These are phyloP conservation scores for Pascua sp. DNA, from an alignment of 1,284 basidiomycete genomes.

Conservation along the genomic window DNA sequence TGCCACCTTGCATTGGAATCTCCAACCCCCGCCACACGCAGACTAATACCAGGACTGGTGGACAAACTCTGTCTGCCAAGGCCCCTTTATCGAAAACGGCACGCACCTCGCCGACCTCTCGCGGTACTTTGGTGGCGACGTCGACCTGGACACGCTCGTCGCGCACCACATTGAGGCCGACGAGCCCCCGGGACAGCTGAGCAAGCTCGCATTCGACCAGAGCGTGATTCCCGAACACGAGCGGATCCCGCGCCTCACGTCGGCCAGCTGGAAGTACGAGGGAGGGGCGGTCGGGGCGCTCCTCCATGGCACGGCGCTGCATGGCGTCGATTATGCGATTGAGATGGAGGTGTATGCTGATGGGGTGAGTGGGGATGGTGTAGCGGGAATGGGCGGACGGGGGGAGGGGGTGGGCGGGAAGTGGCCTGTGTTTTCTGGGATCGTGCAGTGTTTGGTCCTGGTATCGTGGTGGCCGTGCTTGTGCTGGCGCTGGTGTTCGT, in stretches of 20 bases:
- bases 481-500: no score
- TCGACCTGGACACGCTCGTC: constrained; percentile 51
- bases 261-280: constrained; percentile 50
- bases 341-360: constrained; percentile 46
- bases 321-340: constrained; percentile 38
- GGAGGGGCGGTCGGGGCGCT: constrained; percentile 42
- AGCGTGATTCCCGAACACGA: constrained; percentile 42
- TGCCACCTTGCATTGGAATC: no score
- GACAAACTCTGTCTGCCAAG: constrained; percentile 53
- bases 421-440: no score
- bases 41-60: constrained; percentile 56
- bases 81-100: constrained; percentile 56
- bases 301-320: constrained; percentile 40
- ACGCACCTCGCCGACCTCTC: constrained; percentile 52
- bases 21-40: no score
- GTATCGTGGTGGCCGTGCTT: no score
- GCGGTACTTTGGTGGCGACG: constrained; percentile 56
- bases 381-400: no score
- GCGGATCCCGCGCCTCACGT: constrained; percentile 49
- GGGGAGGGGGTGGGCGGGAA: no score
- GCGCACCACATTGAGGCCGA: constrained; percentile 40
- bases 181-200: constrained; percentile 52
- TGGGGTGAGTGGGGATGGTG: constrained; percentile 34
- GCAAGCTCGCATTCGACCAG: constrained; percentile 53
- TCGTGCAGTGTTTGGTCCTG: no score